Percentiles rank a stretch among this genome's conserved stretches.
Evolutionary conservation across 73 alveolate species (phyloP).

Genomic region (Paramecium caudatum): DNA sequence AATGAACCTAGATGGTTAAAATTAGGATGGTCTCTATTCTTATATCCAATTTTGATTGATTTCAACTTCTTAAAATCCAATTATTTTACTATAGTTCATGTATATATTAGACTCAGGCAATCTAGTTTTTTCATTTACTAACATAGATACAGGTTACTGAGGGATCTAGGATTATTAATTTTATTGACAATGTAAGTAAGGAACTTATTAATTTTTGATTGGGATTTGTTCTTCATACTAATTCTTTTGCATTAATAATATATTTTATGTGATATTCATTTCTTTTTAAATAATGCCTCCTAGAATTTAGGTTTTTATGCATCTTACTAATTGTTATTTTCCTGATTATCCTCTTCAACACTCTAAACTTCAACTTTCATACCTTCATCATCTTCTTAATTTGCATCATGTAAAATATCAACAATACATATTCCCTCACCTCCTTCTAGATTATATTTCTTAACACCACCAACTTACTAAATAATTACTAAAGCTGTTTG

Average conservation of each 20-base stretch:
- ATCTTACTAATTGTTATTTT: background rate
- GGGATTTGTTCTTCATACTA: conserved; percentile 18
- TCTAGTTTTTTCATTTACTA: background rate
- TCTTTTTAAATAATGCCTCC: background rate
- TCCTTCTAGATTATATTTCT: conserved; percentile 4
- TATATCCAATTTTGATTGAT: too few relatives aligned
- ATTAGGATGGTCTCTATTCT: too few relatives aligned
- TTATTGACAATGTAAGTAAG: too few relatives aligned
- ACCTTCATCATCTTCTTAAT: background rate
- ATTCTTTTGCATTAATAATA: background rate
- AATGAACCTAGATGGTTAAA: too few relatives aligned
- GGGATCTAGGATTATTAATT: too few relatives aligned
- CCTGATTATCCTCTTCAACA: background rate
- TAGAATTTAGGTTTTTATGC: background rate
- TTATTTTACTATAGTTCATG: background rate
- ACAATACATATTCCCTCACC: conserved; percentile 58
- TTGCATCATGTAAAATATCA: conserved; percentile 21
- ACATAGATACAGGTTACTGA: background rate
- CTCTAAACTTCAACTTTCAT: background rate
- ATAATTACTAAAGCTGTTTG: background rate
- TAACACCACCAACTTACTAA: conserved; percentile 18
- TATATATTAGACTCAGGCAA: background rate
- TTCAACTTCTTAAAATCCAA: background rate
- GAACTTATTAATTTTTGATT: background rate
- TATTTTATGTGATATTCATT: background rate